Evolutionary conservation across 2,329 filamentous ascomycete species (phyloP).

Genomic region (Herpotrichia juniperi): DNA sequence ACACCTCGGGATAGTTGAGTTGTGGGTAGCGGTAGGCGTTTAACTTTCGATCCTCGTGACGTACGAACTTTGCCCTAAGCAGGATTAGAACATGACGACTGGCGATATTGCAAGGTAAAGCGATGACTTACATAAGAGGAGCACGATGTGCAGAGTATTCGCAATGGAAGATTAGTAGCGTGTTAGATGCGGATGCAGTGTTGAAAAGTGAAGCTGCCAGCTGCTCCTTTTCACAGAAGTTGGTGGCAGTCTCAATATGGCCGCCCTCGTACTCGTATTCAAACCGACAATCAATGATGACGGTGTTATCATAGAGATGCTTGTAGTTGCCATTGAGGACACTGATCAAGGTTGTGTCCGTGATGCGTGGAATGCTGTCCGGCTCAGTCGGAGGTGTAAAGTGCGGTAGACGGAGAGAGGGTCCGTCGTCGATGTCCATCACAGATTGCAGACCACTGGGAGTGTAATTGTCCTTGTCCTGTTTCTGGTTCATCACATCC

Average conservation of each 20-base stretch:
- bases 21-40: conserved; percentile 87
- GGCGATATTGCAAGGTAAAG: not conserved
- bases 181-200: conserved; percentile 63
- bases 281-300: conserved; percentile 95
- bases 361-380: conserved; percentile 88
- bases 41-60: conserved; percentile 81
- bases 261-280: conserved; percentile 98
- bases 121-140: conserved; percentile 42
- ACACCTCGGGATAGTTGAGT: conserved; percentile 94
- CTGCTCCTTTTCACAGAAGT: conserved; percentile 95
- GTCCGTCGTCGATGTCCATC: conserved; percentile 81
- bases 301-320: conserved; percentile 75
- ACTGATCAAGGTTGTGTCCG: conserved; percentile 79
- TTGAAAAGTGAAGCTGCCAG: conserved; percentile 81
- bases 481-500: conserved; percentile 75
- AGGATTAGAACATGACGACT: conserved; percentile 22
- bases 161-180: conserved; percentile 92
- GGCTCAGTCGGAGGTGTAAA: conserved; percentile 80
- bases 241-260: conserved; percentile 90
- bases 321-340: conserved; percentile 85
- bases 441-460: conserved; percentile 71
- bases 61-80: conserved; percentile 78
- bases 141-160: conserved; percentile 98
- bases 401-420: conserved; percentile 79
- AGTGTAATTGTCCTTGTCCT: conserved; percentile 68